phyloP scores from a whole-genome alignment of 257 asterid genomes.

The Solanum chmielewskii region DNA sequence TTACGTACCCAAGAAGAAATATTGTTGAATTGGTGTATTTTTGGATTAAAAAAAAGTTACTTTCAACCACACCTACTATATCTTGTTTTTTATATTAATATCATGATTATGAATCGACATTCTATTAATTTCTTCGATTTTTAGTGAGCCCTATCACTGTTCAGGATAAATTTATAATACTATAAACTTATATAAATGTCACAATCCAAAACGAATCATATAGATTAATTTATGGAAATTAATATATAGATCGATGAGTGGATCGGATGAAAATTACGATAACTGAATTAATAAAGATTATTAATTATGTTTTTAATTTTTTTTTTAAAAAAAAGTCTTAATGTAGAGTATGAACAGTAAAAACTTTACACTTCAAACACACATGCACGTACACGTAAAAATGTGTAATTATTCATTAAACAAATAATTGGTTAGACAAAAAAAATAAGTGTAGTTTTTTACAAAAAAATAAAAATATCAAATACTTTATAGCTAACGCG shows the following conservation, averaged over 20 bases:
- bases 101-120: rapidly evolving
- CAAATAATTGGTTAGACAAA: background rate
- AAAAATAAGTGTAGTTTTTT: background rate
- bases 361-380: background rate
- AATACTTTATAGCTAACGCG: background rate
- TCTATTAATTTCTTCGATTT: background rate
- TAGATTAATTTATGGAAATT: background rate
- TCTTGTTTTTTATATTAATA: background rate
- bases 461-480: background rate
- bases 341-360: background rate
- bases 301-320: no score
- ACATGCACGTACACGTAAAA: background rate
- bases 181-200: background rate
- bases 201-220: background rate
- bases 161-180: rapidly evolving
- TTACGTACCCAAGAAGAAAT: background rate
- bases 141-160: rapidly evolving
- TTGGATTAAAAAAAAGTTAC: background rate
- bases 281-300: background rate
- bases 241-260: background rate
- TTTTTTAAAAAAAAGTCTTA: no score
- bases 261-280: background rate
- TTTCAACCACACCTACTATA: background rate
- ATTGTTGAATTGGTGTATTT: background rate
- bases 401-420: background rate